These are phyloP conservation scores for Hypoxylon rubiginosum DNA, from an alignment of 2,329 filamentous ascomycete species.

Conservation along the genomic window DNA sequence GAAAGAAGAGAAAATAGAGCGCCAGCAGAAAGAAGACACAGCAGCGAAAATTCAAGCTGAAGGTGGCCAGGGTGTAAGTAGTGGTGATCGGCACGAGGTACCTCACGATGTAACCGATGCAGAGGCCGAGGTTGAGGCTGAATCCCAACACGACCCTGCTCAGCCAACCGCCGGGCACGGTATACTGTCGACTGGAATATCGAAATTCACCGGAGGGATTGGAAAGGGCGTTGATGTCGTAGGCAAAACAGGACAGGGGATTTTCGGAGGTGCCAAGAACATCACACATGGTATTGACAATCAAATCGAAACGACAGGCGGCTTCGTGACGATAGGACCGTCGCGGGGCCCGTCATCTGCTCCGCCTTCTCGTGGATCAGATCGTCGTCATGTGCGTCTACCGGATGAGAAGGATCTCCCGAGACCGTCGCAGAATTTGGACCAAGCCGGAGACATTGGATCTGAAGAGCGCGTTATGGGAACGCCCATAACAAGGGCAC, in stretches of 20 bases:
- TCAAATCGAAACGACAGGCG: slow-evolving; percentile 68
- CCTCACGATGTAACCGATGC: slow-evolving; percentile 65
- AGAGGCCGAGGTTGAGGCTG: slow-evolving; percentile 47
- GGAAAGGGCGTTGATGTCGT: slow-evolving; percentile 60
- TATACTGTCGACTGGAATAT: slow-evolving; percentile 56
- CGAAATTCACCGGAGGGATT: slow-evolving; percentile 65
- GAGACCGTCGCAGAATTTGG: slow-evolving; percentile 45
- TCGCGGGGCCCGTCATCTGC: slow-evolving; percentile 40
- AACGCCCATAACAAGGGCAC: slow-evolving; percentile 42
- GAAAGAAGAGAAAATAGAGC: slow-evolving; percentile 64
- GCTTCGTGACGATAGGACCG: slow-evolving; percentile 59
- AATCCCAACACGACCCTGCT: slow-evolving; percentile 12
- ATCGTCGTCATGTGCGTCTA: slow-evolving; percentile 51
- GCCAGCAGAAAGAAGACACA: slow-evolving; percentile 63
- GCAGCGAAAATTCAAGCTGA: slow-evolving; percentile 66
- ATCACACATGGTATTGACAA: slow-evolving; percentile 65
- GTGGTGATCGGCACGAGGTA: slow-evolving; percentile 66
- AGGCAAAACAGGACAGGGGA: slow-evolving; percentile 59
- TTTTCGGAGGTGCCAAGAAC: slow-evolving; percentile 61
- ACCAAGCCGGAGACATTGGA: slow-evolving; percentile 33
- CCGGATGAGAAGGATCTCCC: slow-evolving; percentile 53
- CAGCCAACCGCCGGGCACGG: slow-evolving; percentile 48
- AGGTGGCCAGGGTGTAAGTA: slow-evolving; percentile 62
- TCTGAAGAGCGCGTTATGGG: slow-evolving; percentile 49
- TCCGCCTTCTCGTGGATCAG: slow-evolving; percentile 44